These are phyloP conservation scores for Penicillium griseofulvum DNA, from an alignment of 2,329 filamentous ascomycete species.

Conservation along the genomic window DNA sequence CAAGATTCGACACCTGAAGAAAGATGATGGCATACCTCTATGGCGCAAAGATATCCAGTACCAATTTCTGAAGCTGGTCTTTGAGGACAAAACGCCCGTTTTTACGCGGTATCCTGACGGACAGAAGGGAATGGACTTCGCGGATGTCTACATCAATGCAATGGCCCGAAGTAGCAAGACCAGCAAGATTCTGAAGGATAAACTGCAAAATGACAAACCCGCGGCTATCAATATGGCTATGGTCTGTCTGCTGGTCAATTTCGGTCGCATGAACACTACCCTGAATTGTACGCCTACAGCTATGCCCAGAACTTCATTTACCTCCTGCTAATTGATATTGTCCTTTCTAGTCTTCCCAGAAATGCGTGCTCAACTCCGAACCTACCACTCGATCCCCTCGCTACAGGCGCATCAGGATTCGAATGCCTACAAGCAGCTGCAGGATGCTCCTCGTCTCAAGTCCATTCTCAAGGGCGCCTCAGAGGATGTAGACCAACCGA, in stretches of 20 bases:
- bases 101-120: conserved; percentile 92
- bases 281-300: conserved; percentile 72
- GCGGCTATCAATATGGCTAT: conserved; percentile 98
- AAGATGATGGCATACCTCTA: conserved; percentile 64
- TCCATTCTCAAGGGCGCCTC: conserved; percentile 96
- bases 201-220: conserved; percentile 85
- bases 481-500: conserved; percentile 84
- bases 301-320: background rate
- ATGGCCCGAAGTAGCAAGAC: conserved; percentile 99
- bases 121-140: conserved; percentile 72
- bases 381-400: conserved; percentile 96
- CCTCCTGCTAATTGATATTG: conserved; percentile 1
- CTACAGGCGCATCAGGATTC: conserved; percentile 92
- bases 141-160: conserved; percentile 95
- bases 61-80: conserved; percentile 62
- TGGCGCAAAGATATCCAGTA: conserved; percentile 68
- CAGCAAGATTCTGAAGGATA: conserved; percentile 96
- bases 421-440: conserved; percentile 94
- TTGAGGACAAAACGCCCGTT: conserved; percentile 61
- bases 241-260: conserved; percentile 96
- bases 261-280: conserved; percentile 98
- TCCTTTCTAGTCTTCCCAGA: conserved; percentile 80
- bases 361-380: conserved; percentile 95
- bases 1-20: conserved; percentile 66
- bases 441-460: conserved; percentile 92